Percentiles rank a stretch among this genome's conserved stretches.
These are phyloP conservation scores for Botrytis tulipae DNA, from an alignment of 2,329 filamentous ascomycete species.

Conservation along the genomic window DNA sequence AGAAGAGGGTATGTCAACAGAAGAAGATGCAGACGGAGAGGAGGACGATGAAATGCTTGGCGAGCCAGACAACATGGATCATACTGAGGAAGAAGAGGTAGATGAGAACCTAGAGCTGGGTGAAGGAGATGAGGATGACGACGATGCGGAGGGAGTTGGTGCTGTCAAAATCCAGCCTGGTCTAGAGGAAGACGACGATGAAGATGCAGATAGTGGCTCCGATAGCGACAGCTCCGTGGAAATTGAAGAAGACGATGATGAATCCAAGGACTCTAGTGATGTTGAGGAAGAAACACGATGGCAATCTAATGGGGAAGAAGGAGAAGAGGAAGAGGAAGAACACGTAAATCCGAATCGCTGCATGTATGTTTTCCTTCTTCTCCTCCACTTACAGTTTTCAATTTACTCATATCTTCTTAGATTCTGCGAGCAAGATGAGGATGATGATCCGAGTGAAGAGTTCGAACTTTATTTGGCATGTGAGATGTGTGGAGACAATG, in stretches of 20 bases:
- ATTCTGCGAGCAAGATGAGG: slow-evolving; percentile 80
- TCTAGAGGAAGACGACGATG: slow-evolving; percentile 40
- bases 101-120: slow-evolving; percentile 43
- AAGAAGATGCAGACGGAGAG: slow-evolving; percentile 40
- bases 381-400: not conserved
- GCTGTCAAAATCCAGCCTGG: slow-evolving; percentile 40
- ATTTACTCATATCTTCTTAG: slow-evolving; percentile 48
- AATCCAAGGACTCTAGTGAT: slow-evolving; percentile 56
- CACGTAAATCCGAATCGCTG: slow-evolving; percentile 56
- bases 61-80: slow-evolving; percentile 37
- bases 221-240: slow-evolving; percentile 34
- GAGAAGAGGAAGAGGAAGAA: slow-evolving; percentile 54
- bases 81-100: slow-evolving; percentile 41
- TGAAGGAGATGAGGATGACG: slow-evolving; percentile 45
- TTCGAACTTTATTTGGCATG: slow-evolving; percentile 79
- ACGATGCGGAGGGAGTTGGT: slow-evolving; percentile 39
- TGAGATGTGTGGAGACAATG: slow-evolving; percentile 74
- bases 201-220: slow-evolving; percentile 38
- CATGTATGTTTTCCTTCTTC: slow-evolving; percentile 53
- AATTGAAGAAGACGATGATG: slow-evolving; percentile 42
- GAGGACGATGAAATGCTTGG: slow-evolving; percentile 41
- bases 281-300: slow-evolving; percentile 58
- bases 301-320: slow-evolving; percentile 49
- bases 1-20: slow-evolving; percentile 33
- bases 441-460: slow-evolving; percentile 77